A percentile compares a stretch with the other conserved stretches of the same genome.
These are phyloP conservation scores for Galerina sulciceps DNA, from an alignment of 768 basidiomycete species.

Conservation along the genomic window DNA sequence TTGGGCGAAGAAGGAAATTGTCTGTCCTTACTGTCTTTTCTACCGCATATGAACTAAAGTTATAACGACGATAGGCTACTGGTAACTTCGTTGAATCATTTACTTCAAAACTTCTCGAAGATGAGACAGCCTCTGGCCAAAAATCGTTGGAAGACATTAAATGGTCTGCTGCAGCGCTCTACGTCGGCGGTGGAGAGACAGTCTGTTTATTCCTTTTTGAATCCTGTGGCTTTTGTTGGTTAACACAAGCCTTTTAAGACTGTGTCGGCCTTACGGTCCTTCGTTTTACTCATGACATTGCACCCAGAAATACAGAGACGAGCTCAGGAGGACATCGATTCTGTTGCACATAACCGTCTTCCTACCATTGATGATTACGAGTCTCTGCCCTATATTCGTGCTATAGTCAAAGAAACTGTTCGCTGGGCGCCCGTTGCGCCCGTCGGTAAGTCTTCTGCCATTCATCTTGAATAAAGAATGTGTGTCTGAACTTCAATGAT, in stretches of 20 bases:
- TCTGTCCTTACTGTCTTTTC: background rate
- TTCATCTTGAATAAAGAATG: too few species aligned
- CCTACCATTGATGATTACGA: slow-evolving; percentile 36
- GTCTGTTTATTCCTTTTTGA: slow-evolving; percentile 24
- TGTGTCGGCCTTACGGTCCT: slow-evolving; percentile 35
- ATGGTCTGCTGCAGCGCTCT: slow-evolving; percentile 33
- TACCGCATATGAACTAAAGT: background rate
- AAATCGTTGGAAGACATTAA: slow-evolving; percentile 32
- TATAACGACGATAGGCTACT: background rate
- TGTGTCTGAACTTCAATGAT: too few species aligned
- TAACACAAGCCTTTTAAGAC: slow-evolving; percentile 26
- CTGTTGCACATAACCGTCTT: slow-evolving; percentile 33
- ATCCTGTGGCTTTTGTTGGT: background rate
- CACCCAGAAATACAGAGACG: slow-evolving; percentile 41
- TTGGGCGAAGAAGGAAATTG: slow-evolving; percentile 37
- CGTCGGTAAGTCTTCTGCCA: slow-evolving; percentile 9
- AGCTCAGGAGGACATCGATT: slow-evolving; percentile 45
- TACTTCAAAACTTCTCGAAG: slow-evolving; percentile 33
- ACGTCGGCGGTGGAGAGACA: slow-evolving; percentile 43
- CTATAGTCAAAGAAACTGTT: slow-evolving; percentile 43
- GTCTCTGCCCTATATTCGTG: slow-evolving; percentile 37
- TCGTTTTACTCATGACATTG: slow-evolving; percentile 42
- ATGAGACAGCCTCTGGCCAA: slow-evolving; percentile 22
- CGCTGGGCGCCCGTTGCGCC: slow-evolving; percentile 39
- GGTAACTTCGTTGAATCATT: slow-evolving; percentile 26